Base-by-base conservation (phyloP, 768 basidiomycete species). In the Scleroderma bovista region DNA sequence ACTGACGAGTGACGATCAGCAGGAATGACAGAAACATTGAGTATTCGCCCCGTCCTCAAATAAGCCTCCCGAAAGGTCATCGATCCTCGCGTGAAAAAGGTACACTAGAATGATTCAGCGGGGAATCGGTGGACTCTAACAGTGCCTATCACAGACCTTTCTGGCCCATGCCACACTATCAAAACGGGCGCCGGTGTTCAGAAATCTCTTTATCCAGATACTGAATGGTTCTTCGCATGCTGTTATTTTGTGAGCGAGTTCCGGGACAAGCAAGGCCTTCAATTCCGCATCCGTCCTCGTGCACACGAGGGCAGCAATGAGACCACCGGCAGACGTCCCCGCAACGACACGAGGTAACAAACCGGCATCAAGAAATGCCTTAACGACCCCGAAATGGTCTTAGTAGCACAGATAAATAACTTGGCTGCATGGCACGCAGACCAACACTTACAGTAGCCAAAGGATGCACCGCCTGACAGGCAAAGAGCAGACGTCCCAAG, bases 61-160 rank as follows among this genome's bases (percentile, higher is more conserved):
- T 95, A 98, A 1, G 95, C 95, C 64, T 99, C 96, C 44, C 81
- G 82, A 71, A 99, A 99, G 2, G 95, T 98, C 79, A 90, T 81
- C 2, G 90, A 93, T 3, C 95, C 95, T 51, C 84, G 78, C 8
- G 93, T 95, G 65, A 95, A 97, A 71, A 91, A 99, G 12, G 81
- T 73, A 46, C 86, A 80, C 91, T 93, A 43, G 23, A 37, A n/a
- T 26, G 26, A 32, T n/a, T 16, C 40, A 19, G 31, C 7, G 19
- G 9, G 34, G 7, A 33, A 47, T 17, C 36, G 36, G 26, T 39
- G 44, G 32, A 12, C 31, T 29, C 33, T 20, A 44, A 12, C 22
- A 24, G 24, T 7, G 19, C 16, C 42, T 10, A 40, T 23, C 29
- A 57, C 67, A 29, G 44, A 90, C 93, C 80, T 96, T 96, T 56